These are phyloP conservation scores for Pharnaceum exiguum DNA, from an alignment of 148 eudicot species.

Conservation along the genomic window DNA sequence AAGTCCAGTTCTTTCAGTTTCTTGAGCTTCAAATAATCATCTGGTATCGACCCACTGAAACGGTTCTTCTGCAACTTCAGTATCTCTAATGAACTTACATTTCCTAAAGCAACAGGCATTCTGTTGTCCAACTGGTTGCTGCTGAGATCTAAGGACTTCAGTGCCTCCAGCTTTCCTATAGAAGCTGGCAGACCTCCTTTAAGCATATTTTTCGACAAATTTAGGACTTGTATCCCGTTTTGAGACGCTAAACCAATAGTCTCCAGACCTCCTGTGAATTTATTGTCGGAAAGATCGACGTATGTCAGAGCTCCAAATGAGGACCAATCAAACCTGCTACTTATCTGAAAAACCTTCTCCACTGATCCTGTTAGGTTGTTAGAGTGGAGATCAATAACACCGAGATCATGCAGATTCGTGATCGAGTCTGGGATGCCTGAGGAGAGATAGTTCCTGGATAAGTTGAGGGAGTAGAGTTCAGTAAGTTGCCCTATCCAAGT, in stretches of 20 bases:
- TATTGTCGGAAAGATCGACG: conserved; percentile 42
- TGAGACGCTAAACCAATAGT: conserved; percentile 31
- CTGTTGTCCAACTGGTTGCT: conserved; percentile 28
- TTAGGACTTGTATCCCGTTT: conserved; percentile 21
- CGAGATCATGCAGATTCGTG: conserved; percentile 20
- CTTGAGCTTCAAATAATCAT: conserved; percentile 27
- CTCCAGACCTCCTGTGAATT: conserved; percentile 37
- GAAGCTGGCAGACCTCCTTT: conserved; percentile 31
- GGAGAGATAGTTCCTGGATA: conserved; percentile 35
- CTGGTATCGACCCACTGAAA: conserved; percentile 38
- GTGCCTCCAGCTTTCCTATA: conserved; percentile 25
- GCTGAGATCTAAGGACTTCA: conserved; percentile 48
- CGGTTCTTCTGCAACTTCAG: conserved; percentile 41
- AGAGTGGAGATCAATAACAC: conserved; percentile 46
- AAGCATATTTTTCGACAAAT: conserved; percentile 33
- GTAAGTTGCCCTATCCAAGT: conserved; percentile 39
- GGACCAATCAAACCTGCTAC: conserved; percentile 26
- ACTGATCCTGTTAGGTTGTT: conserved; percentile 45
- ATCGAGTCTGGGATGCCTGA: conserved; percentile 38
- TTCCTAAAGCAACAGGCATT: conserved; percentile 34
- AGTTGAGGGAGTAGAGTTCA: conserved; percentile 40
- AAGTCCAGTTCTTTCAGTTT: conserved; percentile 42
- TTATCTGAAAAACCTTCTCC: conserved; percentile 27
- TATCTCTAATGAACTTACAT: conserved; percentile 31
- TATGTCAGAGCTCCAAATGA: conserved; percentile 22